Evolutionary conservation across 257 asterid species (phyloP).

Genomic region (Penstemon davidsonii): DNA sequence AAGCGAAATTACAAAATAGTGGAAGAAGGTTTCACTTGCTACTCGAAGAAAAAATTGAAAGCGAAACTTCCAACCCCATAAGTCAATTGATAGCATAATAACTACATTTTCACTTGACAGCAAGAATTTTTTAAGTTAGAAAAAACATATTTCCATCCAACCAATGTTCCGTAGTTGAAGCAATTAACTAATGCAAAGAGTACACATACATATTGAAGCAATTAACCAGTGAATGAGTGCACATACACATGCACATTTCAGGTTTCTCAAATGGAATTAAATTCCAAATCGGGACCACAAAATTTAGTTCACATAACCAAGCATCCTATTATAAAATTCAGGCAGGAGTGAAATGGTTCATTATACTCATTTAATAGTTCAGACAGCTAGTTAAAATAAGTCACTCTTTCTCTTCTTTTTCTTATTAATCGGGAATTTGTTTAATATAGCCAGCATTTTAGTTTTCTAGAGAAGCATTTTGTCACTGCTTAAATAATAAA

Average conservation of each 20-base stretch:
- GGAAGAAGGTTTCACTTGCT: constrained; percentile 9
- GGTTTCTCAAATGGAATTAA: too few species aligned
- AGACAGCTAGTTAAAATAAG: not conserved
- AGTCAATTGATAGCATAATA: not conserved
- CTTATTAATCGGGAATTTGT: not conserved
- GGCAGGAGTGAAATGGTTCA: too few species aligned
- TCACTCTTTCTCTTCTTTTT: not conserved
- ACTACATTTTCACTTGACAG: constrained; percentile 19
- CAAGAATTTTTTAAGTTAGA: not conserved
- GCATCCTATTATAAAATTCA: too few species aligned
- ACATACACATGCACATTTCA: too few species aligned
- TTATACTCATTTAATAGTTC: too few species aligned
- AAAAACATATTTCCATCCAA: not conserved
- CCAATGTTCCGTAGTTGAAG: not conserved
- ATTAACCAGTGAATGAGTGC: too few species aligned
- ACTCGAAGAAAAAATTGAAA: constrained; percentile 11
- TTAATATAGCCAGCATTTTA: not conserved
- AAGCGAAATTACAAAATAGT: not conserved
- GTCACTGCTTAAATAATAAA: constrained; percentile 5
- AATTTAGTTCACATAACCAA: too few species aligned
- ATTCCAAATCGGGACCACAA: too few species aligned
- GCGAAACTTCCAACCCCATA: constrained; percentile 8
- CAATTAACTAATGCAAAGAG: too few species aligned
- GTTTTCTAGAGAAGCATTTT: not conserved
- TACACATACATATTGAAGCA: too few species aligned